Conservation (phyloP, 805 yeast genomes). For the Brettanomyces sp. region DNA sequence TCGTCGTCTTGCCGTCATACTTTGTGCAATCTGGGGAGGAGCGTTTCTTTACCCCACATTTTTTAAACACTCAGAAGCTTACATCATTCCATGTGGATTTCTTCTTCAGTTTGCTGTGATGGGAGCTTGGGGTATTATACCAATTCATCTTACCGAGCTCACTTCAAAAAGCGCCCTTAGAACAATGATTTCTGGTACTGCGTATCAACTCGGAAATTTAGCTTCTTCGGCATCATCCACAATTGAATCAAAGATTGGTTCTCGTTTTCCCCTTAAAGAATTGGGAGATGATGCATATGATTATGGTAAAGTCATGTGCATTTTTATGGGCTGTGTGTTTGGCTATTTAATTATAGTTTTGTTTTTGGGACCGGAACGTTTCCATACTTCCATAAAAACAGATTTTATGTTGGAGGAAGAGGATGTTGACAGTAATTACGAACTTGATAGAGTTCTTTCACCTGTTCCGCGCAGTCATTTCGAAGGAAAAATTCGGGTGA, state of each 20-base stretch:
- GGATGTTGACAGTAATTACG: conserved; percentile 4
- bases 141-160: conserved; percentile 56
- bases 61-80: conserved; percentile 29
- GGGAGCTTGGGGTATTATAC: conserved; percentile 70
- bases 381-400: conserved; percentile 5
- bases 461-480: conserved; percentile 3
- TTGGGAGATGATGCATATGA: conserved; percentile 32
- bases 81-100: conserved; percentile 47
- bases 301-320: conserved; percentile 66
- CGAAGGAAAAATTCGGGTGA: conserved; percentile 4
- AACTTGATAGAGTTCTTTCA: conserved; percentile 4
- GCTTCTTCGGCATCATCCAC: conserved; percentile 66
- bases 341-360: conserved; percentile 34
- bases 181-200: conserved; percentile 50
- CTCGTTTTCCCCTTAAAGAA: conserved; percentile 41
- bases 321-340: conserved; percentile 59
- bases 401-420: conserved; percentile 6
- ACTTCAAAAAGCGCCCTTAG: conserved; percentile 52
- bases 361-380: conserved; percentile 7
- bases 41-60: conserved; percentile 59
- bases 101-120: conserved; percentile 58
- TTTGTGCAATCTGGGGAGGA: conserved; percentile 45
- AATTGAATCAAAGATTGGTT: conserved; percentile 57
- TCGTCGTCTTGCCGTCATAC: conserved; percentile 46
- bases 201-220: conserved; percentile 66